Evolutionary conservation across 345 rosid genomes (phyloP).

Genomic region (Erodium maritimum): DNA sequence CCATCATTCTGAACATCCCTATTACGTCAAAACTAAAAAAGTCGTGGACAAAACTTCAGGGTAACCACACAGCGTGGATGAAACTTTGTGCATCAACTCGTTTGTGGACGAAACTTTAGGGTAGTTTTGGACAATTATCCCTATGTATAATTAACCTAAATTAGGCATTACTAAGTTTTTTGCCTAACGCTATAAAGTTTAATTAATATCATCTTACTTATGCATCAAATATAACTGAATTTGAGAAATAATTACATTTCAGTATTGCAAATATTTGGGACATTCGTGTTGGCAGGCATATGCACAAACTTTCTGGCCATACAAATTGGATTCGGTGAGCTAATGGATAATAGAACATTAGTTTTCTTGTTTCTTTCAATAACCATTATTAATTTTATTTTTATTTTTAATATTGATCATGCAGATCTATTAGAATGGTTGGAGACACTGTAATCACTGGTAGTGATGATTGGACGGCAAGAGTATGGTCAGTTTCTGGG

Average conservation of each 20-base stretch:
- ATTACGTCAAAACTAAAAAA: too few relatives aligned
- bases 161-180: conserved; percentile 3
- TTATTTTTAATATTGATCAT: conserved; percentile 11
- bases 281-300: conserved; percentile 90
- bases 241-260: conserved; percentile 18
- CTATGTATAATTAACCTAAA: too few relatives aligned
- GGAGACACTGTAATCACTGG: conserved; percentile 90
- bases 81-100: too few relatives aligned
- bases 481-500: conserved; percentile 90
- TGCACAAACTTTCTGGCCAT: conserved; percentile 94
- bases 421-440: conserved; percentile 93
- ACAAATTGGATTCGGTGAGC: conserved; percentile 94
- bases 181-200: neutral
- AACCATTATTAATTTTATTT: too few relatives aligned
- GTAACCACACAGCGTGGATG: too few relatives aligned
- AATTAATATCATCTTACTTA: too few relatives aligned
- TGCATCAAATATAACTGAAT: too few relatives aligned
- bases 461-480: conserved; percentile 99
- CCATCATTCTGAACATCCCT: too few relatives aligned
- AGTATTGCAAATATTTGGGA: conserved; percentile 96
- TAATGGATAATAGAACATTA: conserved; percentile 3
- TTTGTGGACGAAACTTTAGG: too few relatives aligned
- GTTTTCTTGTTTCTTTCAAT: neutral
- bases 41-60: too few relatives aligned
- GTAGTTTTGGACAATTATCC: too few relatives aligned